These are phyloP conservation scores for Dittrichia graveolens DNA, from an alignment of 129 eudicot genomes.

Conservation along the genomic window DNA sequence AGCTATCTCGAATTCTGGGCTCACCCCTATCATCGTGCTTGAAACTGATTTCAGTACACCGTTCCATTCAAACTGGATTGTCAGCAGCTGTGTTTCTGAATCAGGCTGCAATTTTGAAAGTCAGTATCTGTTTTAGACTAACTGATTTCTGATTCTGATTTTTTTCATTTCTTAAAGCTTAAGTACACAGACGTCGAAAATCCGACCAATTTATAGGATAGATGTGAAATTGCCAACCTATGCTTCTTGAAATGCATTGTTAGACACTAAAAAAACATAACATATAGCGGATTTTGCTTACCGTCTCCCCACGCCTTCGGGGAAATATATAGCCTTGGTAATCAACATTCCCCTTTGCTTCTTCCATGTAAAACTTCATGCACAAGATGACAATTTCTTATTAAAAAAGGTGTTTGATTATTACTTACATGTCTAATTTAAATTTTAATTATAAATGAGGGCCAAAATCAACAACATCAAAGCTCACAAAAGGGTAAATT, in stretches of 20 bases:
- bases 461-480: neutral
- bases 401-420: neutral
- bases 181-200: no score
- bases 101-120: conserved; percentile 75
- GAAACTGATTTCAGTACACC: conserved; percentile 88
- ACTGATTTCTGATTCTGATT: no score
- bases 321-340: conserved; percentile 96
- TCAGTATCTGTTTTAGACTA: no score
- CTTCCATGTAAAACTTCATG: conserved; percentile 90
- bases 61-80: conserved; percentile 94
- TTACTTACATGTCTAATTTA: conserved; percentile 7
- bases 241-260: no score
- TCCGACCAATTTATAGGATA: no score
- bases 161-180: no score
- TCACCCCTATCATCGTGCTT: conserved; percentile 89
- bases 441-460: no score
- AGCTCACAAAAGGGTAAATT: neutral
- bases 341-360: conserved; percentile 91
- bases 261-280: no score
- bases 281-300: conserved; percentile 39
- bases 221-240: no score
- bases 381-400: conserved; percentile 5
- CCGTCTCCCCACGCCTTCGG: conserved; percentile 80
- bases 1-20: conserved; percentile 95
- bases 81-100: conserved; percentile 80